Percentiles rank a stretch among this genome's conserved stretches.
Evolutionary conservation across 2,329 filamentous ascomycete species (phyloP).

Genomic region (Pseudocercospora eumusae): DNA sequence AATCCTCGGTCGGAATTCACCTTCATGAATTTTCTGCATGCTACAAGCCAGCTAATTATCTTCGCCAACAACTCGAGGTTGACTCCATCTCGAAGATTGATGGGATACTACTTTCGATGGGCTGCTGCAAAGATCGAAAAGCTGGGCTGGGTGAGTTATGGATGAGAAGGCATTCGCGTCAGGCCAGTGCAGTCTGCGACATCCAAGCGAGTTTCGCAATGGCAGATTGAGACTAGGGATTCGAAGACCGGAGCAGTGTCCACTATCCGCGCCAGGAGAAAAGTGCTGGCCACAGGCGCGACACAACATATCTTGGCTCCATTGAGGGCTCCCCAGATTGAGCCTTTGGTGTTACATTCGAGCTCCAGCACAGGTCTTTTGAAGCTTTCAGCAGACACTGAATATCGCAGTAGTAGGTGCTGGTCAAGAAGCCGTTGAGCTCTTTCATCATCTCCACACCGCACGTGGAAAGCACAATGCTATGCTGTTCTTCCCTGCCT

Average conservation of each 20-base stretch:
- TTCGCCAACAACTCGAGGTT: conserved; percentile 37
- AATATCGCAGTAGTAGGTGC: conserved; percentile 33
- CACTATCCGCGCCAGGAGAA: conserved; percentile 26
- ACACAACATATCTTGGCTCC: conserved; percentile 23
- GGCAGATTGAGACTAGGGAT: conserved; percentile 26
- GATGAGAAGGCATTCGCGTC: conserved; percentile 27
- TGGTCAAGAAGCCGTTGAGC: conserved; percentile 31
- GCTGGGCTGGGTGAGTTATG: conserved; percentile 33
- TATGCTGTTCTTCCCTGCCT: conserved; percentile 30
- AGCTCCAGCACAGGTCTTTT: conserved; percentile 24
- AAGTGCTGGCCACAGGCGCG: conserved; percentile 30
- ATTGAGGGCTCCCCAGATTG: conserved; percentile 21
- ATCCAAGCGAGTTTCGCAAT: conserved; percentile 21
- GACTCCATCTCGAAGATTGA: conserved; percentile 29
- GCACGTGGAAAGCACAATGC: conserved; percentile 27
- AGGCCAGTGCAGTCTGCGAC: conserved; percentile 21
- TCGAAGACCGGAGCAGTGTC: conserved; percentile 21
- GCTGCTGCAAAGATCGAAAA: conserved; percentile 30
- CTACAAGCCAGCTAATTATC: conserved; percentile 31
- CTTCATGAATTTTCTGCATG: conserved; percentile 37
- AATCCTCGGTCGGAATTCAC: conserved; percentile 37
- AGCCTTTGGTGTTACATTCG: conserved; percentile 25
- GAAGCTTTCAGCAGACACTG: conserved; percentile 19
- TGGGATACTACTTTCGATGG: conserved; percentile 35
- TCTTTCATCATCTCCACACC: conserved; percentile 30